Percentiles rank a stretch among this genome's conserved stretches.
Conservation (phyloP, 257 asterid species). For the Linaria vulgaris region DNA sequence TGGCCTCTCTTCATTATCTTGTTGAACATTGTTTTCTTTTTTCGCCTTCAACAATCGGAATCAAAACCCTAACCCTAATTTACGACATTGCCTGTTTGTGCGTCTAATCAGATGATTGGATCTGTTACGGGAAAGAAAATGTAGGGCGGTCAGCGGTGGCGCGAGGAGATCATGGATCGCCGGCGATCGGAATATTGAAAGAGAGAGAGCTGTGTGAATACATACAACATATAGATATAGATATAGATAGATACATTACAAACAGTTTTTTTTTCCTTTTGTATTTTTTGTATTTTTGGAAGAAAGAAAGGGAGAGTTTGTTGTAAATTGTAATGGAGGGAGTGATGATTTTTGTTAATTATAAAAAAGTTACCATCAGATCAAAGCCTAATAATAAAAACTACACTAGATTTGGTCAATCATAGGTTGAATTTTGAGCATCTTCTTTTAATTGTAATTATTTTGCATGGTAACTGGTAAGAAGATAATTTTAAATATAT, state of each 20-base stretch:
- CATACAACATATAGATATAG: conserved; percentile 1
- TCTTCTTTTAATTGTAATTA: no score
- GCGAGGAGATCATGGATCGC: conserved; percentile 31
- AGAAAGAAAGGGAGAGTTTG: no score
- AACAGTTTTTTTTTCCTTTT: conserved; percentile 10
- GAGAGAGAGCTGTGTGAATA: conserved; percentile 18
- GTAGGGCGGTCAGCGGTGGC: conserved; percentile 3
- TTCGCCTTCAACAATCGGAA: not conserved
- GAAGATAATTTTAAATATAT: no score
- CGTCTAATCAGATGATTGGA: conserved; percentile 1
- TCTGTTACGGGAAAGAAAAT: conserved; percentile 1
- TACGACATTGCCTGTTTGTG: not conserved
- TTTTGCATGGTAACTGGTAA: no score
- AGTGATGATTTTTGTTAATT: conserved; percentile 15
- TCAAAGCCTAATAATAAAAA: no score
- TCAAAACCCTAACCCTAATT: conserved; percentile 16
- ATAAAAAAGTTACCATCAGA: not conserved
- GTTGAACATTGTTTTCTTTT: conserved; percentile 23
- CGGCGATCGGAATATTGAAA: conserved; percentile 32
- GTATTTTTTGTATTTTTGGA: not conserved
- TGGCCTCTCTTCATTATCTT: conserved; percentile 36
- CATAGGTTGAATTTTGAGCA: no score
- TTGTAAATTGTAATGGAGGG: conserved; percentile 19
- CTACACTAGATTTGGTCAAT: no score
- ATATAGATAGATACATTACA: conserved; percentile 2